Conservation (phyloP, 495 filamentous ascomycete genomes). For the Talaromyces thailandensis region DNA sequence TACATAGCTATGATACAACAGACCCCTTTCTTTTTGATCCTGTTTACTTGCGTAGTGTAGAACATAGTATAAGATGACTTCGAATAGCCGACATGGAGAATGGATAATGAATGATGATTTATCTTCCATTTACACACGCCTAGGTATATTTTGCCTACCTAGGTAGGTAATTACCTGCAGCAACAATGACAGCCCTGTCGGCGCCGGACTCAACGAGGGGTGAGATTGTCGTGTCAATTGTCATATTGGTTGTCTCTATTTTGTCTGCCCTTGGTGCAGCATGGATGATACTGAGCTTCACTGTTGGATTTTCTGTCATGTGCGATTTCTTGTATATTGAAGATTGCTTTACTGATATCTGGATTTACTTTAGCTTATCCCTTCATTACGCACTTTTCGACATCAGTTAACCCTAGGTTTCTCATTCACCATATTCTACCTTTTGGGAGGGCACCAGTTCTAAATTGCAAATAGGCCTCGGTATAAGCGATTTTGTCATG, state of each 20-base stretch:
- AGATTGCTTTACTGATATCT: background rate
- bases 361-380: background rate
- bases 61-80: background rate
- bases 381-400: slow-evolving; percentile 3
- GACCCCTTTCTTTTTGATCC: background rate
- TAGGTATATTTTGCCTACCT: background rate
- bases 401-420: background rate
- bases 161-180: background rate
- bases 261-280: background rate
- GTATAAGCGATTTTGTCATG: slow-evolving; percentile 4
- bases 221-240: background rate
- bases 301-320: background rate
- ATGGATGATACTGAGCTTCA: slow-evolving; percentile 3
- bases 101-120: background rate
- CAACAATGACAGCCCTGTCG: background rate
- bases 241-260: slow-evolving; percentile 4
- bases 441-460: background rate
- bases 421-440: background rate
- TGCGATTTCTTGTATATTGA: background rate
- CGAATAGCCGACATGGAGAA: background rate
- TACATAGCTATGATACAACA: background rate
- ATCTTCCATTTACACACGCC: background rate
- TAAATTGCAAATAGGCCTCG: background rate
- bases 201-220: background rate
- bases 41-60: background rate